These are phyloP conservation scores for Sambucus nigra DNA, from an alignment of 129 eudicot species.

Conservation along the genomic window DNA sequence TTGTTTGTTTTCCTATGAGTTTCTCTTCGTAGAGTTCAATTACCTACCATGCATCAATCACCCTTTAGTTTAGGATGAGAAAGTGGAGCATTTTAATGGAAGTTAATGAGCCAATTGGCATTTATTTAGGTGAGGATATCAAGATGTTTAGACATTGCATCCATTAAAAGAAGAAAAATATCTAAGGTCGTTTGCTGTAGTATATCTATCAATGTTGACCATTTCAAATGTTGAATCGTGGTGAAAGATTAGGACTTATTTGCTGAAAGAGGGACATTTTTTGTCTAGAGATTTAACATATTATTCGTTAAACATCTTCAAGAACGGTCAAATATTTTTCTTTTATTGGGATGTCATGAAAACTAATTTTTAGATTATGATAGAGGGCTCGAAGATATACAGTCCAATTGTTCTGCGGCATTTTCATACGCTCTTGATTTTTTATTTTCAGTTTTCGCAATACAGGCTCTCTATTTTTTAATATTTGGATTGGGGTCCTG, in stretches of 20 bases:
- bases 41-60: constrained; percentile 10
- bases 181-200: not conserved
- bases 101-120: constrained; percentile 10
- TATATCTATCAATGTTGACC: not conserved
- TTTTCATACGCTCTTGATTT: too few species aligned
- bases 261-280: too few species aligned
- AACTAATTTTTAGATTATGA: too few species aligned
- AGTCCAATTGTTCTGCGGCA: too few species aligned
- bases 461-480: too few species aligned
- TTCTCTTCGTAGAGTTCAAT: not conserved
- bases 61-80: constrained; percentile 13
- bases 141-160: not conserved
- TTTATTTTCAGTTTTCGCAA: too few species aligned
- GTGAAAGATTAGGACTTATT: not conserved
- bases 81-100: constrained; percentile 14
- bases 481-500: too few species aligned
- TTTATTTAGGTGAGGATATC: not conserved
- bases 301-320: too few species aligned
- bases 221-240: not conserved
- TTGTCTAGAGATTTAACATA: too few species aligned
- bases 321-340: too few species aligned
- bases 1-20: not conserved
- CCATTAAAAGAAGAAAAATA: not conserved
- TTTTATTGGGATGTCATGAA: too few species aligned
- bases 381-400: too few species aligned